phyloP scores from a whole-genome alignment of 176 grass and related monocot genomes.

The Hsuehochloa calcarea region DNA sequence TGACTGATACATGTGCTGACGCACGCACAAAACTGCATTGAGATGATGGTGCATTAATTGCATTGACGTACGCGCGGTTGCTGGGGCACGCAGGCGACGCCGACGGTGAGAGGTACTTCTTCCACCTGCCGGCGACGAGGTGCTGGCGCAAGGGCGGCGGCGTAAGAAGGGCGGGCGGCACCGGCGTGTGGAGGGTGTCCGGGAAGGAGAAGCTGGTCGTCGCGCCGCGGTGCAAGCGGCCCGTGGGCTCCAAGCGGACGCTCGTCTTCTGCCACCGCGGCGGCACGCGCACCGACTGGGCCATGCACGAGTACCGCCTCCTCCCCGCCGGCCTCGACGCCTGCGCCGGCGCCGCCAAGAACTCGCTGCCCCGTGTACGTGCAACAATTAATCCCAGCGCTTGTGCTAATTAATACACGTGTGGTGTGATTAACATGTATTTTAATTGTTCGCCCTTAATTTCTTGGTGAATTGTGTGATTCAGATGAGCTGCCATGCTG shows the following conservation, averaged over 20 bases:
- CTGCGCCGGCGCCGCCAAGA: not conserved
- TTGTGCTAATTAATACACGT: not conserved
- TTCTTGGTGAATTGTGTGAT: not conserved
- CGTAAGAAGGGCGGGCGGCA: conserved; percentile 12
- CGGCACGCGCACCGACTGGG: conserved; percentile 55
- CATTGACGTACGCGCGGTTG: not conserved
- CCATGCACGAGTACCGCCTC: conserved; percentile 90
- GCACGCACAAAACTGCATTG: not conserved
- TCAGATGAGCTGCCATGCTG: not conserved
- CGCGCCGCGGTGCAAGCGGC: conserved; percentile 31
- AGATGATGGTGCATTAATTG: not conserved
- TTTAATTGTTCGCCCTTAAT: not conserved
- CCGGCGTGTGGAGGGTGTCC: conserved; percentile 62
- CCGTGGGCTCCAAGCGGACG: conserved; percentile 65
- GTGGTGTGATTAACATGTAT: not conserved
- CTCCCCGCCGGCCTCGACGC: conserved; percentile 30
- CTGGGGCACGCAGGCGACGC: conserved; percentile 24
- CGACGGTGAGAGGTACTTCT: conserved; percentile 68
- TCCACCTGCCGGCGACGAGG: conserved; percentile 47
- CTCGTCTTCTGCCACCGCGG: conserved; percentile 54
- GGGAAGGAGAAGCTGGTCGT: conserved; percentile 66
- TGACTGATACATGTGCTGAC: not conserved
- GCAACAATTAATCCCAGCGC: not conserved
- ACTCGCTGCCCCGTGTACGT: not conserved
- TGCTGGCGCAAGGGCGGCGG: conserved; percentile 34